phyloP scores from a whole-genome alignment of 2,329 filamentous ascomycete species.

The Fusarium beomiforme region DNA sequence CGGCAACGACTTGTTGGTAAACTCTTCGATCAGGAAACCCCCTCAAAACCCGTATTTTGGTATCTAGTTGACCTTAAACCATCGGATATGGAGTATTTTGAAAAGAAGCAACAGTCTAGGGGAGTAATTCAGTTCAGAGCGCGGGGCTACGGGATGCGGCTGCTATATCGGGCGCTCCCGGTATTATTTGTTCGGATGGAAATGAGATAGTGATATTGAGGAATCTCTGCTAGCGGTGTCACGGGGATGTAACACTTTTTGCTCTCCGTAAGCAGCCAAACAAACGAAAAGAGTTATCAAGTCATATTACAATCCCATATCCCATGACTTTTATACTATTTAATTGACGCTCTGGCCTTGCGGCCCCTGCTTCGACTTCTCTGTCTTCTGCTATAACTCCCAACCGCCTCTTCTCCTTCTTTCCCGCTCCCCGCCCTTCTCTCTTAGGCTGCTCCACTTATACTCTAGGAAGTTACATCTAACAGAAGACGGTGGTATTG shows the following conservation, averaged over 20 bases:
- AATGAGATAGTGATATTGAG: neutral
- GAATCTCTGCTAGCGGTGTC: neutral
- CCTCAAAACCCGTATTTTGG: neutral
- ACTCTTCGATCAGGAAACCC: neutral
- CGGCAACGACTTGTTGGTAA: constrained; percentile 48
- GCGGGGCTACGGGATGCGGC: neutral
- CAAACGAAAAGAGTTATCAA: neutral
- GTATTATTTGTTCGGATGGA: neutral
- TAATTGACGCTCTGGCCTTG: constrained; percentile 37
- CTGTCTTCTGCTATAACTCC: constrained; percentile 18
- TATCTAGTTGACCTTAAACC: neutral
- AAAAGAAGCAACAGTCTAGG: neutral
- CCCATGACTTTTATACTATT: constrained; percentile 28
- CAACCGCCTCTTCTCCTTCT: neutral
- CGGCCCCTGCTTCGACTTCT: constrained; percentile 28
- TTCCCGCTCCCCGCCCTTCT: neutral
- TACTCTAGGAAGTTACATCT: constrained; percentile 43
- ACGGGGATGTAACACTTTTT: neutral
- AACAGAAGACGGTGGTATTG: constrained; percentile 47
- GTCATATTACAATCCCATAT: neutral
- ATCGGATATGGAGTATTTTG: neutral
- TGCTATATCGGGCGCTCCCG: neutral
- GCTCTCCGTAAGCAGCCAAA: neutral
- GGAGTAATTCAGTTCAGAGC: neutral
- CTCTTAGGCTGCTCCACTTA: neutral